These are phyloP conservation scores for Logfia minima DNA, from an alignment of 129 eudicot genomes.

Conservation along the genomic window DNA sequence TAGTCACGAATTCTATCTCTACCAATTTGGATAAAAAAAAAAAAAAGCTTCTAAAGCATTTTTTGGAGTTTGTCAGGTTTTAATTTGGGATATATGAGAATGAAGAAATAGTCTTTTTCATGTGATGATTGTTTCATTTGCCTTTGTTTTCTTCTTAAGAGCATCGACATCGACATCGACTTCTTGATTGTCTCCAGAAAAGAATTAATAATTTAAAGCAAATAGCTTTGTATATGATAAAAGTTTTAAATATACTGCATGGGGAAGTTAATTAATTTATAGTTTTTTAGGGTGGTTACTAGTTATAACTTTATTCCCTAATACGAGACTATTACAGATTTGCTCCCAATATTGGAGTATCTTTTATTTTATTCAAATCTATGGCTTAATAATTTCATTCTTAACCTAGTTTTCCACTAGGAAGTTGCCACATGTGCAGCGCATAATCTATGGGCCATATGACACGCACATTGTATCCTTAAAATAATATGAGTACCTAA, in stretches of 20 bases:
- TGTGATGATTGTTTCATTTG: too few relatives aligned
- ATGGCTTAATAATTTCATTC: constrained; percentile 30
- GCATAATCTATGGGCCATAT: constrained; percentile 31
- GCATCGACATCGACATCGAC: too few relatives aligned
- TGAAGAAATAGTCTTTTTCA: too few relatives aligned
- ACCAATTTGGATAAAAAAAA: too few relatives aligned
- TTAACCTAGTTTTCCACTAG: constrained; percentile 27
- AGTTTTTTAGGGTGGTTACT: constrained; percentile 8
- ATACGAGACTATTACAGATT: constrained; percentile 34
- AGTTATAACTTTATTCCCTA: constrained; percentile 34
- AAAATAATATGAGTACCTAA: constrained; percentile 25
- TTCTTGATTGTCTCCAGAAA: too few relatives aligned
- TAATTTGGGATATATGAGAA: too few relatives aligned
- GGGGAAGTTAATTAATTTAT: not conserved
- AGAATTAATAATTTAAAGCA: too few relatives aligned
- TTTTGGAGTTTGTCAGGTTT: too few relatives aligned
- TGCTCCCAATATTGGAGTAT: constrained; percentile 43
- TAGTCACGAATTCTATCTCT: too few relatives aligned
- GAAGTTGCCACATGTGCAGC: constrained; percentile 35
- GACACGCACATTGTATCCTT: constrained; percentile 27
- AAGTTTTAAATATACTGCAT: not conserved
- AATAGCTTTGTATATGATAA: not conserved
- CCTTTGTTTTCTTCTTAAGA: too few relatives aligned
- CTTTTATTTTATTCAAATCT: constrained; percentile 36
- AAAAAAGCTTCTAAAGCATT: too few relatives aligned